Percentiles rank a stretch among this genome's conserved stretches.
Evolutionary conservation across 768 basidiomycete species (phyloP).

Genomic region (Pleurotus giganteus): DNA sequence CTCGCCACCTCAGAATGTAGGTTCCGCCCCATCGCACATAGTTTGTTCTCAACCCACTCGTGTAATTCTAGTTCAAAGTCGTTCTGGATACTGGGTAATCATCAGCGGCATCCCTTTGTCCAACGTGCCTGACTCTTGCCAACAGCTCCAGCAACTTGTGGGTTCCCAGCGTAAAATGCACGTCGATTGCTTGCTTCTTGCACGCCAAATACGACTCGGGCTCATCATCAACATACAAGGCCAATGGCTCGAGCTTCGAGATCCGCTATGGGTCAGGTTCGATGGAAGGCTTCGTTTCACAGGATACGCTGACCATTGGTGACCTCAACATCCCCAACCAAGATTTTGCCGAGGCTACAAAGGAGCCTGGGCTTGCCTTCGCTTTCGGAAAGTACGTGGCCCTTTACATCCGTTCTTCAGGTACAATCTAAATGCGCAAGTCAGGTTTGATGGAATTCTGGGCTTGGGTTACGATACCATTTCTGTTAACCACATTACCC

Average conservation of each 20-base stretch:
- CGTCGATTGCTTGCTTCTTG: constrained; percentile 90
- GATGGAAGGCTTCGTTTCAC: constrained; percentile 94
- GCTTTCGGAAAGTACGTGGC: constrained; percentile 86
- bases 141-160: constrained; percentile 86
- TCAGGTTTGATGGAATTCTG: constrained; percentile 91
- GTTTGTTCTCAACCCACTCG: constrained; percentile 5
- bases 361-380: constrained; percentile 96
- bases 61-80: constrained; percentile 73
- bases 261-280: constrained; percentile 97
- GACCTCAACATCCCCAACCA: constrained; percentile 73
- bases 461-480: constrained; percentile 96
- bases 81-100: constrained; percentile 86
- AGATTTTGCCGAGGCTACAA: constrained; percentile 93
- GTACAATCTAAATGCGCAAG: neutral
- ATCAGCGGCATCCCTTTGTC: neutral
- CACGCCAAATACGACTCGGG: constrained; percentile 88
- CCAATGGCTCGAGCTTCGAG: constrained; percentile 84
- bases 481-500: constrained; percentile 87
- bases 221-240: constrained; percentile 80
- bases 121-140: constrained; percentile 10
- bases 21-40: constrained; percentile 20
- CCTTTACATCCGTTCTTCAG: neutral
- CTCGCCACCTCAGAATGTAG: constrained; percentile 75
- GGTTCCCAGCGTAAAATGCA: constrained; percentile 83
- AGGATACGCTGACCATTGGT: constrained; percentile 76